Base-by-base conservation (phyloP, 805 yeast species). In the Kazachstania taianensis region DNA sequence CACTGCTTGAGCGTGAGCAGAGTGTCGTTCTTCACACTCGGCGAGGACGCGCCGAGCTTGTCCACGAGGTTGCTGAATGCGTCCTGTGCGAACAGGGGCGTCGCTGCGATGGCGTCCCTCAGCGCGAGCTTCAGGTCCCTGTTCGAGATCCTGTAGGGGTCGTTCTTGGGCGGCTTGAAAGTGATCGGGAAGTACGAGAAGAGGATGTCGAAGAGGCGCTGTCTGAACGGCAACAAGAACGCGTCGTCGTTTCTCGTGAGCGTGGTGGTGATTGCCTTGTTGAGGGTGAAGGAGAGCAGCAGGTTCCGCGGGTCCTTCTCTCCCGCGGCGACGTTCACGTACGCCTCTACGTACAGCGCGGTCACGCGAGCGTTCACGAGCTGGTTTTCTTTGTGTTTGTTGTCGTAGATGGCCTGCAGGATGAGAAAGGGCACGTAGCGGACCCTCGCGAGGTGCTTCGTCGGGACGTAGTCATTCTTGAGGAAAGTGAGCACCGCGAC, bases 161-260 rank as follows among this genome's bases (percentile, higher is more conserved):
- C 83, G 45, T 69, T 65, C 32, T 76, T 73, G 3, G 97, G 95
- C 1, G 97, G 95, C 39, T 77, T 78, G 61, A 94, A 92, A 1
- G 96, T 81, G 29, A 92, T 87, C 9, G 99, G 99, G 63, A 89
- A 92, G 61, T 92, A 92, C 58, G 98, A 92, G 54, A 89, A 94
- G 28, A 84, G 67, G 24, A 81, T 74, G 53, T 92, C 98, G 53
- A 87, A 94, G 40, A 92, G 55, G 7, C 82, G 84, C 44, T 80
- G 79, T 22, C 70, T 51, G 3, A 18, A 26, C 7, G 32, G 36
- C n/a, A 13, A 17, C 9, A 24, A 16, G n/a, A 23, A 8, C 4
- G 20, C 7, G 10, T 14, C n/a, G n/a, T n/a, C n/a, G n/a, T n/a
- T n/a, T 8, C 63, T 59, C 4, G 65, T 53, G 8, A 49, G 41